Base-by-base conservation (phyloP, 805 yeast genomes). In the Lipomyces lipofer region DNA sequence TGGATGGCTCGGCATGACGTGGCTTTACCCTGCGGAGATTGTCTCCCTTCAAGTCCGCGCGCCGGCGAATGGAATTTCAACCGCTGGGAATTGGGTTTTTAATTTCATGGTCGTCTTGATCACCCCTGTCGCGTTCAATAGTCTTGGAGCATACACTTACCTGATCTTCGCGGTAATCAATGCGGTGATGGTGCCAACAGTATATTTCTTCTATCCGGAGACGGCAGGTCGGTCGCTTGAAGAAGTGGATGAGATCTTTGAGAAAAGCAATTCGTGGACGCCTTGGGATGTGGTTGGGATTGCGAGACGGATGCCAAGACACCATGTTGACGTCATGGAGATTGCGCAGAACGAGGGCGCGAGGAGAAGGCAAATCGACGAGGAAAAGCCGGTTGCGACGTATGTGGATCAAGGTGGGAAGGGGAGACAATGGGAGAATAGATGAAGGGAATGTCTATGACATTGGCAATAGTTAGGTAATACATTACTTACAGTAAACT, bases 21-120 rank as follows among this genome's bases (percentile, higher is more conserved):
- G 81, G 81, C 66, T 82, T 56, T 79, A 77, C 51, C 81, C 80
- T n/a, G 81, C 86, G 2, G 87, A 83, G 64, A 68, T 83, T 36
- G 72, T 78, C 49, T 79, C 86, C 1, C 71, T 80, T 43, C 69
- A 69, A 50, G 73, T 75, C 51, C 74, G 87, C 68, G 80, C 84
- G 43, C 73, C 80, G 39, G 75, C 82, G 43, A 71, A 76, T 57
- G 80, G 79, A 47, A 56, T 80, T 9, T 72, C 81, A 3, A 79
- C 84, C 1, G 79, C 80, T 24, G 71, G 78, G 38, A 82, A 82
- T 65, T 82, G 86, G 84, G 67, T 76, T 1, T 76, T 76, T 65
- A 81, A 80, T 64, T 82, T 81, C 64, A 64, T 78, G 70, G 79
- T 82, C 38, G 84, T 80, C 32, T 77, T 79, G 79, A 53, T 73